Evolutionary conservation across 1,284 basidiomycete genomes (phyloP), one percentile per base, ranked within the genome.

Genomic region (Moniliella sp.): DNA sequence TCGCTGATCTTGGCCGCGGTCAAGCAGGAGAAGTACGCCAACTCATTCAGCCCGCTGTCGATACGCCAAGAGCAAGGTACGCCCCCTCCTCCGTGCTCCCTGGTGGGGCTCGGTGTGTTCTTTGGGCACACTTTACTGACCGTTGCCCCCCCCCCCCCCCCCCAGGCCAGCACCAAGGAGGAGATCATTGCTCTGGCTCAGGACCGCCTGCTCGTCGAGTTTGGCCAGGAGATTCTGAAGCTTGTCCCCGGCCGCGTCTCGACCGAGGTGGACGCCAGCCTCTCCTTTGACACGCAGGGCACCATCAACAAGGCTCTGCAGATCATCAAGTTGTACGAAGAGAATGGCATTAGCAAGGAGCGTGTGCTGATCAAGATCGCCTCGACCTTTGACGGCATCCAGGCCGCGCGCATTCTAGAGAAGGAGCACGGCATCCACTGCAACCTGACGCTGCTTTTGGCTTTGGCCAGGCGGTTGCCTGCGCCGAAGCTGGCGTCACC

Each of bases 351-450:
- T 66, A 68, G 72, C 62, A 82, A 80, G 66, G 84, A 94, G 40
- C 82, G 88, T 42, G 46, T 61, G 13, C 69, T 97, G 54, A 93
- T 97, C 75, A 97, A 97, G 71, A 91, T 99, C n/a, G 88, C 88
- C 18, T 91, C 88, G 25, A 91, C 86, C 32, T 99, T 82, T 81
- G 88, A 94, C 66, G 91, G 88, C 66, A 97, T 97, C 67, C 88
- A 94, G 66, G 88, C 88, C 45, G 88, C 88, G 30, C 75, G 82
- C 45, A 78, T 88, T 65, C 77, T 99, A 52, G 88, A 99, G 70
- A 64, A 30, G 27, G 40, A 72, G 46, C 76, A 93, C 59, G 73
- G 72, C 52, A 94, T 99, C 64, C 86, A 93, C 61, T 93, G 84
- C 71, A 97, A 99, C 71, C 71, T 99, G 47, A 99, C 91, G 32